phyloP scores from a whole-genome alignment of 331 rosid genomes.

The Quercus tomentella region DNA sequence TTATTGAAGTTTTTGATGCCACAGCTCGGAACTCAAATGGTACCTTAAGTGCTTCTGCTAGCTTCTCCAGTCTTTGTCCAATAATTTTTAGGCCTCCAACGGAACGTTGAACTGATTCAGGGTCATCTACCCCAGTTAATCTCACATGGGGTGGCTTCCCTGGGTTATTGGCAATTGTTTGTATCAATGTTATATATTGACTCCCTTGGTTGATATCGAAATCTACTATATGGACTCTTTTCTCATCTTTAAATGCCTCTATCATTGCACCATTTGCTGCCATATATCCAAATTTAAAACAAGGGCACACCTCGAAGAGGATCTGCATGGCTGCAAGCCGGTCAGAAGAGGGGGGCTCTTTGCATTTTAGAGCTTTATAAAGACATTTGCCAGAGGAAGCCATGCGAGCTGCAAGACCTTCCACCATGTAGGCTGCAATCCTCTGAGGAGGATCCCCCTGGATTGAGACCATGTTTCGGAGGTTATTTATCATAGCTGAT shows the following conservation, averaged over 20 bases:
- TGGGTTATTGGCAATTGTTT: slow-evolving; percentile 54
- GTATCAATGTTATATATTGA: slow-evolving; percentile 79
- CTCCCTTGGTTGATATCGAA: slow-evolving; percentile 93
- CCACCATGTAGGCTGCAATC: slow-evolving; percentile 98
- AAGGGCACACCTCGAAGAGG: slow-evolving; percentile 92
- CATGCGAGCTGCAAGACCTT: slow-evolving; percentile 92
- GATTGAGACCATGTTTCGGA: slow-evolving; percentile 75
- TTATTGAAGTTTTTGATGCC: slow-evolving; percentile 59
- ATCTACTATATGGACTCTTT: slow-evolving; percentile 70
- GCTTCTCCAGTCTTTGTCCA: slow-evolving; percentile 83
- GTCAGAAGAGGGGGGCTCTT: slow-evolving; percentile 90
- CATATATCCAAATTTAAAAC: slow-evolving; percentile 87
- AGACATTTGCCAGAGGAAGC: slow-evolving; percentile 71
- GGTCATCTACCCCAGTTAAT: slow-evolving; percentile 90
- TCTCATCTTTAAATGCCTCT: slow-evolving; percentile 72
- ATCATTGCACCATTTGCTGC: slow-evolving; percentile 86
- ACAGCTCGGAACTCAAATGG: slow-evolving; percentile 81
- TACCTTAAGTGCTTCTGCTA: slow-evolving; percentile 63
- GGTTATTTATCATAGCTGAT: slow-evolving; percentile 58
- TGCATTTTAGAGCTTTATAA: slow-evolving; percentile 82
- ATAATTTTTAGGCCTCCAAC: slow-evolving; percentile 81
- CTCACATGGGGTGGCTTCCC: slow-evolving; percentile 62
- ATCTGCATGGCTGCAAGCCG: slow-evolving; percentile 98
- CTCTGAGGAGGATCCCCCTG: slow-evolving; percentile 94
- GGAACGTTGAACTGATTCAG: slow-evolving; percentile 84